Conservation (phyloP, 495 filamentous ascomycete species). For the Jackrogersella minutella region DNA sequence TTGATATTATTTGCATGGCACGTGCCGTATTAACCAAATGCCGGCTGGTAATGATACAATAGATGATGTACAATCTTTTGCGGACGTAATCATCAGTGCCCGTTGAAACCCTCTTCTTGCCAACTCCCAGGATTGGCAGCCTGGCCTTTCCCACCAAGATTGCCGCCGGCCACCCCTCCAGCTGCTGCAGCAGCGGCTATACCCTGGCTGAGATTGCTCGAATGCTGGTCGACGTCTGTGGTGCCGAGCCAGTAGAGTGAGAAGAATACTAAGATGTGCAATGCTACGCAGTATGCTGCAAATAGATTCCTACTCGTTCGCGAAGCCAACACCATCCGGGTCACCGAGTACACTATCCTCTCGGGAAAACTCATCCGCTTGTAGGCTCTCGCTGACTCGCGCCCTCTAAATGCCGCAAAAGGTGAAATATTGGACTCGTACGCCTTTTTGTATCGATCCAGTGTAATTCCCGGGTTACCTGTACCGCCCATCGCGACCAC, state of each 20-base stretch:
- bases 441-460: conserved; percentile 89
- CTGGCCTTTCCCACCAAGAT: conserved; percentile 29
- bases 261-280: conserved; percentile 86
- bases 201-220: conserved; percentile 44
- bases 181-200: conserved; percentile 46
- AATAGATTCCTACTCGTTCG: conserved; percentile 92
- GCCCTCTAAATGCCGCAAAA: conserved; percentile 91
- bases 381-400: conserved; percentile 91
- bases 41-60: conserved; percentile 36
- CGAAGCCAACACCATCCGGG: conserved; percentile 88
- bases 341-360: conserved; percentile 87
- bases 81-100: conserved; percentile 36
- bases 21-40: conserved; percentile 29
- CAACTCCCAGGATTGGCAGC: conserved; percentile 43
- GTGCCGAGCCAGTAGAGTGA: conserved; percentile 86
- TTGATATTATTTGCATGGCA: conserved; percentile 27
- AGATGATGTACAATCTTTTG: conserved; percentile 14
- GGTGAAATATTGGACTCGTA: conserved; percentile 96
- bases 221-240: conserved; percentile 49
- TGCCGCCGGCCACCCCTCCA: conserved; percentile 36
- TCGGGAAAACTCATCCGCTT: conserved; percentile 94
- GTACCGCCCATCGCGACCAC: conserved; percentile 64
- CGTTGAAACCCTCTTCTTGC: conserved; percentile 52
- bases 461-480: conserved; percentile 64
- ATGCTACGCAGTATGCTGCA: conserved; percentile 87